Base-by-base conservation (phyloP, 345 rosid species). In the Heritiera fomes region DNA sequence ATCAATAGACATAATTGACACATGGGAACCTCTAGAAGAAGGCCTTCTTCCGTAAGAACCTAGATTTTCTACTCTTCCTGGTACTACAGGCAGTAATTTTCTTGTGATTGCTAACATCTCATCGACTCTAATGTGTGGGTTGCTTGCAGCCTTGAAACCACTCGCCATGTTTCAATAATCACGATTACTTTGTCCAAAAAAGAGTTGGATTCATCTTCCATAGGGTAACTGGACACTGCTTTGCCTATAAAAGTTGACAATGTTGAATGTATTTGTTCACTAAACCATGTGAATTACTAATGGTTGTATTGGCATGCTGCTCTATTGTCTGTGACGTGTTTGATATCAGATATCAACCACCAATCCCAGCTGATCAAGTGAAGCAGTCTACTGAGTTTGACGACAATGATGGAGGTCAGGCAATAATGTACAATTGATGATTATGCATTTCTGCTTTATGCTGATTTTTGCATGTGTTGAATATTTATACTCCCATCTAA, bases 11-110 rank as follows among this genome's bases (percentile, higher is more conserved):
- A 87, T 88, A 63, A 87, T 87, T 5, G 88, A 89, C 61, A 89
- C 88, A n/a, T 87, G 91, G 91, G 91, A 89, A 43, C 91, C 91
- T 4, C 80, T 89, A 1, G 91, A 89, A 79, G 90, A 89, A 75
- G 91, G 91, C 84, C 91, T 89, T 63, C 87, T 89, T 49, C 89
- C 90, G 91, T 89, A 81, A 84, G 91, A 52, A 61, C 55, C 30
- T 15, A 20, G 30, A 28, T 67, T 47, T 41, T 46, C 13, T 67
- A n/a, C 47, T 18, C 40, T 14, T 75, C 65, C 28, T 32, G 28
- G 14, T 38, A 8, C 13, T 28, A 12, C 20, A 15, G 28, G 43
- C 10, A 7, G 52, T 62, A 2, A 5, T 49, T 30, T 34, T 52
- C 6, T 60, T 52, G 45, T 20, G 15, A 7, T 5, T 1, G 18